Conservation (phyloP, 768 basidiomycete species). For the Clitopilus passeckerianus region DNA sequence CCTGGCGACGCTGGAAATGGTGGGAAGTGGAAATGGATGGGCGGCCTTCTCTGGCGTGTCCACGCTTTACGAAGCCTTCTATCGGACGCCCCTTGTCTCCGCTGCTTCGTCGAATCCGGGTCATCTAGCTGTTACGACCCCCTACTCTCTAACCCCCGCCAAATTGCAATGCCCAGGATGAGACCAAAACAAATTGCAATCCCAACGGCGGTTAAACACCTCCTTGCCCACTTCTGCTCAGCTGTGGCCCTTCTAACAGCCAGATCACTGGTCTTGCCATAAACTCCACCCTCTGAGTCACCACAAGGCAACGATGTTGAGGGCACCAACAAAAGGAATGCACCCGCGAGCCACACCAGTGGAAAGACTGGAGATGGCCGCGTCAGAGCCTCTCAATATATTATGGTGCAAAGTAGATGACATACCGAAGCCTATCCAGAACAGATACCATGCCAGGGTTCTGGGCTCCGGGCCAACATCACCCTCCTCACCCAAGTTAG, state of each 20-base stretch:
- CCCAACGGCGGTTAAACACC: conserved; percentile 12
- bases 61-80: too few species aligned
- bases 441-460: conserved; percentile 56
- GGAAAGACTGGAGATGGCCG: conserved; percentile 8
- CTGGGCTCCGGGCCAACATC: conserved; percentile 29
- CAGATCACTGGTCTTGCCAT: conserved; percentile 3
- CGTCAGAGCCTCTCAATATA: neutral
- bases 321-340: conserved; percentile 9
- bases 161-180: conserved; percentile 9
- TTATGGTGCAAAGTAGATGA: conserved; percentile 4
- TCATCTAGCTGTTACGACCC: neutral
- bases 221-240: conserved; percentile 11
- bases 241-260: conserved; percentile 5
- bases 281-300: conserved; percentile 5
- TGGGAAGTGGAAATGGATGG: too few species aligned
- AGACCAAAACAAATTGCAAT: conserved; percentile 8
- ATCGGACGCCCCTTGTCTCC: too few species aligned
- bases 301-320: neutral
- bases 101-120: neutral
- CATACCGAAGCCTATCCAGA: conserved; percentile 62
- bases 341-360: conserved; percentile 9
- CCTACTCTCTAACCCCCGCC: conserved; percentile 2
- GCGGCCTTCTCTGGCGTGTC: too few species aligned
- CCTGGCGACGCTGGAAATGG: too few species aligned
- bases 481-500: neutral